phyloP scores from a whole-genome alignment of 148 eudicot genomes.

The Bassia scoparia region DNA sequence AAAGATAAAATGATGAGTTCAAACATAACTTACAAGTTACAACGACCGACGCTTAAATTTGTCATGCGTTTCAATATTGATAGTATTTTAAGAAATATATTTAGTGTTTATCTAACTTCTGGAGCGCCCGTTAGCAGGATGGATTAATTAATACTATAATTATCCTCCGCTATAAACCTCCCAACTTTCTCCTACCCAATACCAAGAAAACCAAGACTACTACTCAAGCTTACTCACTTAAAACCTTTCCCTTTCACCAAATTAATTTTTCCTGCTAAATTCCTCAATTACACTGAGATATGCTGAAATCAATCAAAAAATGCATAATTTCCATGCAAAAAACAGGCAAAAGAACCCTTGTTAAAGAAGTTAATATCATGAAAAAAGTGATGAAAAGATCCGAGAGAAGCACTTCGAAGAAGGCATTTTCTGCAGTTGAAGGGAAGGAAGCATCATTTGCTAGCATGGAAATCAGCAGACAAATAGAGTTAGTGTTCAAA shows the following conservation, averaged over 20 bases:
- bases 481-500: constrained; percentile 56
- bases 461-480: constrained; percentile 43
- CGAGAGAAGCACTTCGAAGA: constrained; percentile 34
- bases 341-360: constrained; percentile 22
- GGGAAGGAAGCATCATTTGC: constrained; percentile 36
- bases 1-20: no score
- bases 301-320: constrained; percentile 20
- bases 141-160: not conserved
- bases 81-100: no score
- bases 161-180: not conserved
- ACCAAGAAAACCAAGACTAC: not conserved
- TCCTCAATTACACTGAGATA: not conserved
- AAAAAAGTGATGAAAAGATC: constrained; percentile 1
- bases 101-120: no score
- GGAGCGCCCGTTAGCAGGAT: no score
- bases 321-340: constrained; percentile 30
- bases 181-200: not conserved
- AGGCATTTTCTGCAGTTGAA: constrained; percentile 28
- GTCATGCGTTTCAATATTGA: no score
- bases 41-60: no score
- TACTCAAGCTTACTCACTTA: not conserved
- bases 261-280: not conserved
- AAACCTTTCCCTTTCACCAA: not conserved
- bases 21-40: no score
- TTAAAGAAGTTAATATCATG: constrained; percentile 24